phyloP scores from a whole-genome alignment of 2,329 filamentous ascomycete genomes.

The Sporothrix humicola region DNA sequence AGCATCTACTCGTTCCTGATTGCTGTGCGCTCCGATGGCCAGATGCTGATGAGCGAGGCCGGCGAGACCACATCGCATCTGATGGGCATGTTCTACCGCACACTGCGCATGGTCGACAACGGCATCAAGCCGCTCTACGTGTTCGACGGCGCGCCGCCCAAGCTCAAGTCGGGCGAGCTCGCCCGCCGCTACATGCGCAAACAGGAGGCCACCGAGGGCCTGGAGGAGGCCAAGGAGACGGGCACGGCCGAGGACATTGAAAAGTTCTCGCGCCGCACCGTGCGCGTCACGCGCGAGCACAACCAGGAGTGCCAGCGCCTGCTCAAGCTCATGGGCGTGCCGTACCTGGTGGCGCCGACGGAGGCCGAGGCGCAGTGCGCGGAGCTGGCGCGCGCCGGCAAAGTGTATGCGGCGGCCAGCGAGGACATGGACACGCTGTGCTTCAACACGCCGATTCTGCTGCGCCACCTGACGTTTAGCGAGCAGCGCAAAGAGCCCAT shows the following conservation, averaged over 20 bases:
- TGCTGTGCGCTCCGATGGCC: slow-evolving; percentile 93
- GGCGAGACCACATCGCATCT: slow-evolving; percentile 97
- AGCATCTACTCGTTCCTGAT: slow-evolving; percentile 99
- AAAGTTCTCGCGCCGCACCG: slow-evolving; percentile 92
- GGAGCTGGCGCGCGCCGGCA: slow-evolving; percentile 83
- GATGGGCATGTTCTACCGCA: slow-evolving; percentile 99
- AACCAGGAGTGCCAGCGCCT: slow-evolving; percentile 92
- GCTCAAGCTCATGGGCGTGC: slow-evolving; percentile 93
- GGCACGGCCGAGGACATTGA: slow-evolving; percentile 97
- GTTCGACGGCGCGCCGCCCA: slow-evolving; percentile 95
- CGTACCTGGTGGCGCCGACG: slow-evolving; percentile 92
- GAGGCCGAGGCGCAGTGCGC: slow-evolving; percentile 98
- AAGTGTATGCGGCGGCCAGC: slow-evolving; percentile 94
- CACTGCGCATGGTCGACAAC: slow-evolving; percentile 96
- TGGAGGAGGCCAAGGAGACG: slow-evolving; percentile 96
- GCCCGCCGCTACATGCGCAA: slow-evolving; percentile 97
- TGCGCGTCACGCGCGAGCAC: slow-evolving; percentile 94
- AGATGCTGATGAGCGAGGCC: slow-evolving; percentile 92
- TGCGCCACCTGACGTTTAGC: slow-evolving; percentile 93
- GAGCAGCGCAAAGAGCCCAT: slow-evolving; percentile 98
- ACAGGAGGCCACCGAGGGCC: slow-evolving; percentile 83
- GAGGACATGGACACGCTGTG: slow-evolving; percentile 99
- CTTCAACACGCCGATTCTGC: slow-evolving; percentile 87
- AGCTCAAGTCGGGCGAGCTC: slow-evolving; percentile 95
- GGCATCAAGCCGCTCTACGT: slow-evolving; percentile 98